These are phyloP conservation scores for Suhomyces prunicola DNA, from an alignment of 805 yeast species.

Conservation along the genomic window DNA sequence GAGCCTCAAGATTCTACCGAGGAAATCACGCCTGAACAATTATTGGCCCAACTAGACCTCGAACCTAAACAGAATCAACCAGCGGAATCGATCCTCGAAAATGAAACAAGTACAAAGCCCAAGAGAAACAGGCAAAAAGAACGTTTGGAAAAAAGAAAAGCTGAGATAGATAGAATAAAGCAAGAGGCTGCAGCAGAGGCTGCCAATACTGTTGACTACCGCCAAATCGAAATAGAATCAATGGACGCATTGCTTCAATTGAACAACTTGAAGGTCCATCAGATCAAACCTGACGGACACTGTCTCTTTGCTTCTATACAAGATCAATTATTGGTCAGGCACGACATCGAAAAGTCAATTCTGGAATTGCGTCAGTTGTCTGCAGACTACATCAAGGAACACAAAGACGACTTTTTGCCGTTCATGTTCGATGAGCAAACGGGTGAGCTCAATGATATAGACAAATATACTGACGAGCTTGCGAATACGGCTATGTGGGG, in stretches of 20 bases:
- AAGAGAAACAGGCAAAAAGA: slow-evolving; percentile 84
- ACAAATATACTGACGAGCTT: slow-evolving; percentile 64
- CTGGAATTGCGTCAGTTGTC: slow-evolving; percentile 61
- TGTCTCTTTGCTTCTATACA: slow-evolving; percentile 84
- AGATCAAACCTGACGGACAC: slow-evolving; percentile 89
- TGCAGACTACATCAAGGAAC: slow-evolving; percentile 58
- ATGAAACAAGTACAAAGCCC: neutral
- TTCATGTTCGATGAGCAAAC: slow-evolving; percentile 80
- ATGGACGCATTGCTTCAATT: slow-evolving; percentile 52
- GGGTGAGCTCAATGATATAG: slow-evolving; percentile 59
- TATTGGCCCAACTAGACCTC: slow-evolving; percentile 52
- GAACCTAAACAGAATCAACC: neutral
- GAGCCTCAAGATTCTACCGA: slow-evolving; percentile 28
- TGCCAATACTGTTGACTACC: slow-evolving; percentile 56
- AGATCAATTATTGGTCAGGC: slow-evolving; percentile 68
- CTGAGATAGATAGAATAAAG: slow-evolving; percentile 57
- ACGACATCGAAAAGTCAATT: slow-evolving; percentile 33
- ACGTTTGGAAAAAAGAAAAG: slow-evolving; percentile 71
- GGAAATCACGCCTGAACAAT: slow-evolving; percentile 62
- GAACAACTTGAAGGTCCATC: slow-evolving; percentile 52
- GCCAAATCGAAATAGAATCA: slow-evolving; percentile 68
- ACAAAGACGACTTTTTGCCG: slow-evolving; percentile 74
- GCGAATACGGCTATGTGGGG: slow-evolving; percentile 92
- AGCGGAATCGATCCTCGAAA: neutral
- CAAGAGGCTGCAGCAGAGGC: slow-evolving; percentile 76